Percentiles rank a stretch among this genome's conserved stretches.
Conservation (phyloP, 2,329 filamentous ascomycete species). For the Aspergillus vadensis region DNA sequence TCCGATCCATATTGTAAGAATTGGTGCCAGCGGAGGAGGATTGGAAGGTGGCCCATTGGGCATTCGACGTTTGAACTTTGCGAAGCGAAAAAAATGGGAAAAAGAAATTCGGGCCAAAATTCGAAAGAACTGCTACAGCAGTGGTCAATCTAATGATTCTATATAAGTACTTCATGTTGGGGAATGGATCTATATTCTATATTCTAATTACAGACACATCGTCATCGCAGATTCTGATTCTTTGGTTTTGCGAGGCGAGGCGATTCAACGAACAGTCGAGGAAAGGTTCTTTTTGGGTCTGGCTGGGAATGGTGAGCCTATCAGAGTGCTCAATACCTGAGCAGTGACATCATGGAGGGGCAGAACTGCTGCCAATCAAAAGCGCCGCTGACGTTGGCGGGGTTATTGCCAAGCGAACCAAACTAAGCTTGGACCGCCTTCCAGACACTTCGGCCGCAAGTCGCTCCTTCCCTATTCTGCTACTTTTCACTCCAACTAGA, state of each 20-base stretch:
- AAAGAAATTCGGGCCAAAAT: background rate
- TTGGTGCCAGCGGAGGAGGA: background rate
- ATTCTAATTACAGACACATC: background rate
- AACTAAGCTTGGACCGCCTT: conserved; percentile 17
- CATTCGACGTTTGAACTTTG: background rate
- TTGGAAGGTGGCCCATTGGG: background rate
- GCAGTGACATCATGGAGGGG: conserved; percentile 17
- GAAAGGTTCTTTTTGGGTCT: conserved; percentile 12
- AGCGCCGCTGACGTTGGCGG: conserved; percentile 20
- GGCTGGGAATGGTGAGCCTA: conserved; percentile 2
- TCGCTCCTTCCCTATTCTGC: background rate
- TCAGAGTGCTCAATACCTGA: background rate
- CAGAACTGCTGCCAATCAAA: conserved; percentile 15
- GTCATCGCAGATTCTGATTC: conserved; percentile 4
- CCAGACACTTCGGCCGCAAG: conserved; percentile 11
- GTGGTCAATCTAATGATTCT: background rate
- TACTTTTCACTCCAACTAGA: no score
- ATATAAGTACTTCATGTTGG: background rate
- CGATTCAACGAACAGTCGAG: conserved; percentile 4
- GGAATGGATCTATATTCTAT: background rate
- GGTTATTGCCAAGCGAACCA: conserved; percentile 12
- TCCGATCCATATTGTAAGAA: background rate
- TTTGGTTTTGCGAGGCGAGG: background rate
- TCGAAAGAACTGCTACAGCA: background rate
- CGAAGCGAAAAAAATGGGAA: no score